Evolutionary conservation across 108 stramenopile species (phyloP).

Genomic region (Skeletonema tropicum): DNA sequence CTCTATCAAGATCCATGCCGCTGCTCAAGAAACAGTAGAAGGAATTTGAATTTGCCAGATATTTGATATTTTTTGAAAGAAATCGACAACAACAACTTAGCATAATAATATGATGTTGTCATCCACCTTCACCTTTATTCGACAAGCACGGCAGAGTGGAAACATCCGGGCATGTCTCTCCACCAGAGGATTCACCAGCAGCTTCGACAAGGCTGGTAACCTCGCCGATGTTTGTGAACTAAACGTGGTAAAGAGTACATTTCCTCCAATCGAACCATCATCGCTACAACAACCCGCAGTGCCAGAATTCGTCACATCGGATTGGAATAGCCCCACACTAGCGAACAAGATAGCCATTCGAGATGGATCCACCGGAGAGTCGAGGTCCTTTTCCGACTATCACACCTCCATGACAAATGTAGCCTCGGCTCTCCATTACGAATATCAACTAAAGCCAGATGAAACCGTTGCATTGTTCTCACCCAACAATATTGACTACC

Average conservation of each 20-base stretch:
- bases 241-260: slow-evolving; percentile 56
- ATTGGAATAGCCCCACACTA: slow-evolving; percentile 47
- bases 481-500: slow-evolving; percentile 90
- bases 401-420: slow-evolving; percentile 50
- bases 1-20: no score
- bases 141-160: neutral
- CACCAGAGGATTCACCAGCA: neutral
- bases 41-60: no score
- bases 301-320: slow-evolving; percentile 64
- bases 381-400: slow-evolving; percentile 73
- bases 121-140: neutral
- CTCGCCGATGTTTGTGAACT: slow-evolving; percentile 39
- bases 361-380: slow-evolving; percentile 75
- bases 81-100: no score
- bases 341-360: slow-evolving; percentile 69
- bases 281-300: slow-evolving; percentile 46
- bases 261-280: slow-evolving; percentile 52
- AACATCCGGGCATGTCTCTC: neutral
- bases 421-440: slow-evolving; percentile 49
- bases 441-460: slow-evolving; percentile 55
- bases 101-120: no score
- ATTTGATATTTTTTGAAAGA: no score
- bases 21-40: no score
- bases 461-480: slow-evolving; percentile 77
- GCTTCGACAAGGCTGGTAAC: slow-evolving; percentile 11